Base-by-base conservation (phyloP, 345 rosid genomes). In the Gossypium longicalyx region DNA sequence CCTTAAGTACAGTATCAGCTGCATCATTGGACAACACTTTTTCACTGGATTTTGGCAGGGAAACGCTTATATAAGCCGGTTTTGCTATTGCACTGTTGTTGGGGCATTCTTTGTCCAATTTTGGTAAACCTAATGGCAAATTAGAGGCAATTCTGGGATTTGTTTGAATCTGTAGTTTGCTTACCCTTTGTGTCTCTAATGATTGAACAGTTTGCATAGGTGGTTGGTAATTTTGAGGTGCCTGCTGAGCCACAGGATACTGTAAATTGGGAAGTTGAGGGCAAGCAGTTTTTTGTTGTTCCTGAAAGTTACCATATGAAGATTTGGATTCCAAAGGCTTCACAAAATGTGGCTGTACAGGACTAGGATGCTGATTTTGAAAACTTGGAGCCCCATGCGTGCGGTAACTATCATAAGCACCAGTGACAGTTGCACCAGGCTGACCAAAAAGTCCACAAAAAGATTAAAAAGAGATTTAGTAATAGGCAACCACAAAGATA, bases 101-200 rank as follows among this genome's bases (percentile, higher is more conserved):
- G 76, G 84, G 80, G 73, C 86, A 79, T 74, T 81, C 95, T 86
- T 89, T 96, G 6, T 88, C 88, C 59, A 83, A 73, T 87, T 93
- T 96, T 56, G 87, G 77, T 58, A 85, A 82, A 77, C 93, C 93
- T 77, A 85, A 73, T 65, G 89, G 90, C 87, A 93, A 84, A 85
- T 91, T 91, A 77, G 99, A 88, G 80, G 93, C 97, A 84, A 93
- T 91, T 85, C 95, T 90, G 77, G 98, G 99, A 83, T 96, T 96
- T 82, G 98, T 93, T 71, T 90, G 97, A 80, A 96, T 91, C 89
- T 96, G 97, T 80, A 96, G 73, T 83, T 87, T 91, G 89, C 87
- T 88, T 83, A 82, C 88, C 83, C 91, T 90, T 82, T 80, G 89
- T 7, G 90, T 69, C 79, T 89, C 95, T 48, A 82, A 69, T 58